Evolutionary conservation across 2,329 filamentous ascomycete species (phyloP).

Genomic region (Monosporascus ibericus): DNA sequence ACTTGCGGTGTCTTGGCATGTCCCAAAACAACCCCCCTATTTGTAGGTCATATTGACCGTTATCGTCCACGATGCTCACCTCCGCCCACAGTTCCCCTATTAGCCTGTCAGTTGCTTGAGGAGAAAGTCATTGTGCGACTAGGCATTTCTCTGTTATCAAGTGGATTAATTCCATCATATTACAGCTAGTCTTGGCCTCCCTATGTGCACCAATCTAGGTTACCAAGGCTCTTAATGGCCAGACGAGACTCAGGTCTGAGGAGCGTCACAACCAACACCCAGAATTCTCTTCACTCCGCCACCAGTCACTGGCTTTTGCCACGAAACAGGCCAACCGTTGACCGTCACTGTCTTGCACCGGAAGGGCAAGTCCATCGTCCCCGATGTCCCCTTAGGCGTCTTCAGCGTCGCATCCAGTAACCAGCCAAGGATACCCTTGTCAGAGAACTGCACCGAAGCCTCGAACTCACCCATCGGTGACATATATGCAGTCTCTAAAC

Average conservation of each 20-base stretch:
- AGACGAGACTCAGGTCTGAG: neutral
- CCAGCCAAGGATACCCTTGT: neutral
- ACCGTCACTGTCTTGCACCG: neutral
- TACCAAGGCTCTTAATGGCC: too few relatives aligned
- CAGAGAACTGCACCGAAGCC: neutral
- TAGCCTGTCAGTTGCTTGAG: too few relatives aligned
- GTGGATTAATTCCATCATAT: too few relatives aligned
- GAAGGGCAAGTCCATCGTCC: neutral
- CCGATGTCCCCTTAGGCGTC: neutral
- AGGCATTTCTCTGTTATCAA: too few relatives aligned
- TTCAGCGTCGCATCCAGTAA: neutral
- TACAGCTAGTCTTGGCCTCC: too few relatives aligned
- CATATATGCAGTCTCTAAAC: neutral
- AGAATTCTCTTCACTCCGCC: neutral
- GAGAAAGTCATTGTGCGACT: too few relatives aligned
- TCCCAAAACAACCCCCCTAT: too few relatives aligned
- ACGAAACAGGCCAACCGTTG: neutral
- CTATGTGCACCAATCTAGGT: too few relatives aligned
- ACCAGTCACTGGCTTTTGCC: neutral
- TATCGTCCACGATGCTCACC: too few relatives aligned
- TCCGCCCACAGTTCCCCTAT: too few relatives aligned
- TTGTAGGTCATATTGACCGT: too few relatives aligned
- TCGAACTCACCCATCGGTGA: neutral
- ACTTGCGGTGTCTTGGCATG: too few relatives aligned
- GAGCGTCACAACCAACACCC: conserved; percentile 4